Evolutionary conservation across 306 rosid species (phyloP).

Genomic region (Inga leiocalycina): DNA sequence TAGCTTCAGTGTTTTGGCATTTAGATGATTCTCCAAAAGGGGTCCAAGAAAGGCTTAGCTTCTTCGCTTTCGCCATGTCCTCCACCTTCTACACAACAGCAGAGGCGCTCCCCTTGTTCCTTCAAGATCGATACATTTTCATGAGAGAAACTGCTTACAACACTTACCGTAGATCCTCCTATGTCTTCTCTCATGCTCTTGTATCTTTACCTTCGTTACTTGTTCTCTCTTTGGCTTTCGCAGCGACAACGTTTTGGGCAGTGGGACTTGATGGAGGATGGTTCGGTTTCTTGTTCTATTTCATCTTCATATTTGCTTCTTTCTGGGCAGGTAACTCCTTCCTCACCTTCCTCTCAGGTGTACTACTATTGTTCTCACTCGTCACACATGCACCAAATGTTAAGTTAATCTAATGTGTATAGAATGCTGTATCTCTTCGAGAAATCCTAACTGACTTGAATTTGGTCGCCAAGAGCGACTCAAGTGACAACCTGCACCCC

Average conservation of each 20-base stretch:
- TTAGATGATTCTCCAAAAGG: slow-evolving; percentile 81
- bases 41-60: slow-evolving; percentile 79
- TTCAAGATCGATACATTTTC: slow-evolving; percentile 89
- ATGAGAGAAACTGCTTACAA: slow-evolving; percentile 89
- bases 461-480: too few species aligned
- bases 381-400: too few species aligned
- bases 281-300: slow-evolving; percentile 68
- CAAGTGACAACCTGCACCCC: too few species aligned
- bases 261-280: slow-evolving; percentile 93
- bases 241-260: slow-evolving; percentile 80
- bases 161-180: slow-evolving; percentile 77
- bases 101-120: slow-evolving; percentile 86
- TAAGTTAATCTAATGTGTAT: too few species aligned
- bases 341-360: slow-evolving; percentile 80
- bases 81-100: slow-evolving; percentile 95
- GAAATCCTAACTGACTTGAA: too few species aligned
- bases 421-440: too few species aligned
- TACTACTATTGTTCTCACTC: background rate
- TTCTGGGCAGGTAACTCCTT: slow-evolving; percentile 94
- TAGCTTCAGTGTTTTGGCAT: slow-evolving; percentile 84
- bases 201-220: slow-evolving; percentile 57
- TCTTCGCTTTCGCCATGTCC: slow-evolving; percentile 96
- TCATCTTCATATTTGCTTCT: slow-evolving; percentile 63
- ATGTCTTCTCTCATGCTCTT: slow-evolving; percentile 67
- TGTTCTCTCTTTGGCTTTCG: slow-evolving; percentile 60